Percentiles rank a stretch among this genome's conserved stretches.
Evolutionary conservation across 164 flowering plant species (phyloP).

Genomic region (Amborella trichopoda): DNA sequence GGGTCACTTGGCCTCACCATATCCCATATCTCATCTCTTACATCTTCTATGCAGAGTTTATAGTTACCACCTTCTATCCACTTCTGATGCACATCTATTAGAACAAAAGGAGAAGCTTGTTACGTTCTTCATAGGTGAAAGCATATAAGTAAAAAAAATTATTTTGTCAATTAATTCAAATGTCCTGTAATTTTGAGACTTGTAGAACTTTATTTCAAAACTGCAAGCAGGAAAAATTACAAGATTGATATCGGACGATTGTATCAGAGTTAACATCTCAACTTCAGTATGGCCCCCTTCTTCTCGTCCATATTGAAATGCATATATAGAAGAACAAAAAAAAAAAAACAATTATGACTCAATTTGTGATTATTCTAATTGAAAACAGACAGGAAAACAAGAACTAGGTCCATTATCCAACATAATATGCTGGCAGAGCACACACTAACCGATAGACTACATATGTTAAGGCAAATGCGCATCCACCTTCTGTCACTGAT

Average conservation of each 20-base stretch:
- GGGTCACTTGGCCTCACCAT: slow-evolving; percentile 96
- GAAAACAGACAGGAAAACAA: too few relatives aligned
- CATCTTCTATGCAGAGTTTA: slow-evolving; percentile 88
- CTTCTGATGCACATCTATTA: slow-evolving; percentile 90
- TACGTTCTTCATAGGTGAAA: background rate
- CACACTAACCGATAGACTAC: too few relatives aligned
- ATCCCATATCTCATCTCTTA: slow-evolving; percentile 97
- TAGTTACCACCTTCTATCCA: slow-evolving; percentile 99
- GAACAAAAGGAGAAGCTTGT: background rate
- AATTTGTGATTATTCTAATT: too few relatives aligned
- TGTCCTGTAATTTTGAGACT: slow-evolving; percentile 51
- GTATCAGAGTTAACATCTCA: slow-evolving; percentile 54
- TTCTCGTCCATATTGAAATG: slow-evolving; percentile 51
- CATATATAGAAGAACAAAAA: too few relatives aligned
- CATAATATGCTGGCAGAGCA: too few relatives aligned
- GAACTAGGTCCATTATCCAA: too few relatives aligned
- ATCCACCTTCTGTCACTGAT: too few relatives aligned
- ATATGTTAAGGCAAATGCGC: too few relatives aligned
- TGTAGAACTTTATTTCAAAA: slow-evolving; percentile 33
- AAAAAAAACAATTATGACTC: too few relatives aligned
- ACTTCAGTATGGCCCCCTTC: slow-evolving; percentile 45
- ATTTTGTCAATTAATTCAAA: slow-evolving; percentile 2
- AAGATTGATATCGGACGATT: slow-evolving; percentile 56
- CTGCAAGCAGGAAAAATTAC: slow-evolving; percentile 64
- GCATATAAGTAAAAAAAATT: slow-evolving; percentile 6